Evolutionary conservation across 2,329 filamentous ascomycete species (phyloP).

Genomic region (Sphaerostilbella broomeana): DNA sequence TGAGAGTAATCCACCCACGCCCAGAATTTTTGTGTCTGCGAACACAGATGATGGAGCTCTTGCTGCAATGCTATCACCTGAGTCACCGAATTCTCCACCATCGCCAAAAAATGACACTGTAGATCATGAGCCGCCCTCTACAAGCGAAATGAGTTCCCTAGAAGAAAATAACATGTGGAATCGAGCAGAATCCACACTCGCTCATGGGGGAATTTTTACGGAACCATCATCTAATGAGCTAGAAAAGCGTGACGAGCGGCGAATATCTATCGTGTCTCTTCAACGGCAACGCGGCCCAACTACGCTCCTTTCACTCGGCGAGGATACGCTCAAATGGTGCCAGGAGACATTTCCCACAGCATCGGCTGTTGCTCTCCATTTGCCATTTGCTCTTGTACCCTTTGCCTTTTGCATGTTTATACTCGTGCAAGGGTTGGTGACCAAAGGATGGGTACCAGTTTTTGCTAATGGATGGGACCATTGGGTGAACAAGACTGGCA

Average conservation of each 20-base stretch:
- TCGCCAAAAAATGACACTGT: background rate
- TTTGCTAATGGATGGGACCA: slow-evolving; percentile 69
- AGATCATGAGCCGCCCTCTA: background rate
- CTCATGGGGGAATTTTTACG: background rate
- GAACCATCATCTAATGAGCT: background rate
- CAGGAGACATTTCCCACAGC: slow-evolving; percentile 67
- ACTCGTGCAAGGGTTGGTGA: slow-evolving; percentile 64
- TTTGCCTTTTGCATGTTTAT: slow-evolving; percentile 72
- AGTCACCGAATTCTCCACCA: slow-evolving; percentile 4
- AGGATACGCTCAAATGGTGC: slow-evolving; percentile 46
- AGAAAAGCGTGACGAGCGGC: slow-evolving; percentile 1
- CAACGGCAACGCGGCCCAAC: slow-evolving; percentile 18
- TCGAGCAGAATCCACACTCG: background rate
- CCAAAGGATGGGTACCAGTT: slow-evolving; percentile 66
- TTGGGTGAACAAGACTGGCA: slow-evolving; percentile 64
- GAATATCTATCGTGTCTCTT: slow-evolving; percentile 5
- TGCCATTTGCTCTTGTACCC: slow-evolving; percentile 62
- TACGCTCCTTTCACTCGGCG: slow-evolving; percentile 47
- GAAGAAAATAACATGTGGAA: slow-evolving; percentile 7
- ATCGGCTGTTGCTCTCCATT: slow-evolving; percentile 55
- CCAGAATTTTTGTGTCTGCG: slow-evolving; percentile 16
- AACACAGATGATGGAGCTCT: slow-evolving; percentile 14
- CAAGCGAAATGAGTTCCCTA: slow-evolving; percentile 10
- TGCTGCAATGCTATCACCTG: slow-evolving; percentile 3
- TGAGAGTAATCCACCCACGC: slow-evolving; percentile 1